Conservation (phyloP, 2,329 filamentous ascomycete genomes). For the Penicillium sp. region DNA sequence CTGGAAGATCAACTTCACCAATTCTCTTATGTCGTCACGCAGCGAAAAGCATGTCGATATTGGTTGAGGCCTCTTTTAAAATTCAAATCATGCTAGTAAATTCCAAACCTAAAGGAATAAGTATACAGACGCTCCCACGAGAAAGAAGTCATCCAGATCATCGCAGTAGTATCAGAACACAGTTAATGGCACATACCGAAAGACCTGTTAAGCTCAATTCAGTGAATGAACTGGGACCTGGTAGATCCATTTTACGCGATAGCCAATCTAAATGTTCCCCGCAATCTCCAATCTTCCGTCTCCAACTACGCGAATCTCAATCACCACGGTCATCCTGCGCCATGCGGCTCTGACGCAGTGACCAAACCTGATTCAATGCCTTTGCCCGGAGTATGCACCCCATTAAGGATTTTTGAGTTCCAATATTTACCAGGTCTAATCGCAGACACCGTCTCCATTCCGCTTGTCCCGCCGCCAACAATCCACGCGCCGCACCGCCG, state of each 20-base stretch:
- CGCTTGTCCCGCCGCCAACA: slow-evolving; percentile 26
- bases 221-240: too few species aligned
- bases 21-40: too few species aligned
- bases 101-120: too few species aligned
- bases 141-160: too few species aligned
- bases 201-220: too few species aligned
- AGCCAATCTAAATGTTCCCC: neutral
- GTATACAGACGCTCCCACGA: too few species aligned
- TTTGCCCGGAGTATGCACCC: neutral
- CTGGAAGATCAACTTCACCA: too few species aligned
- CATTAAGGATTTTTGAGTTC: neutral
- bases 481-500: slow-evolving; percentile 25
- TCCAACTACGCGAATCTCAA: neutral
- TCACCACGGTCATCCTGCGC: neutral
- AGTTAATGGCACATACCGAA: too few species aligned
- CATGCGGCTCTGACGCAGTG: neutral
- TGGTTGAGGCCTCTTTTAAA: too few species aligned
- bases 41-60: too few species aligned
- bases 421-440: neutral
- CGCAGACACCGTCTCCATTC: slow-evolving; percentile 31
- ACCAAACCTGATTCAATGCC: neutral
- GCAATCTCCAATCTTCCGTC: neutral
- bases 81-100: too few species aligned
- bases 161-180: too few species aligned
- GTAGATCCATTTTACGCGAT: neutral